Conservation (phyloP, 2,329 filamentous ascomycete species). For the Penicillium sp. region DNA sequence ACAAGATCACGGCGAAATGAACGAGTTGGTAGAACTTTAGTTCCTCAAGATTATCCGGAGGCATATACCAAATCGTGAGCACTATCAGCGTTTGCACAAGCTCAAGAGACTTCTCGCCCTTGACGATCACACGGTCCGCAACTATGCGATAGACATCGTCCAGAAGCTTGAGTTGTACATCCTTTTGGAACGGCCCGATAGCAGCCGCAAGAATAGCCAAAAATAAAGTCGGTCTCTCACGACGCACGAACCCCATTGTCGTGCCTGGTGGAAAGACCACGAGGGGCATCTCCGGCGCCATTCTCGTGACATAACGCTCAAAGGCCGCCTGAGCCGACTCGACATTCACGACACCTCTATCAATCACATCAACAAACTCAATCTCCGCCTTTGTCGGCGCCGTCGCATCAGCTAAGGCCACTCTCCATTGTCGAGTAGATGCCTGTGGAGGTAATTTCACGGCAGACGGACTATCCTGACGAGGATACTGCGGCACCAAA, state of each 20-base stretch:
- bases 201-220: constrained; percentile 60
- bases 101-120: constrained; percentile 80
- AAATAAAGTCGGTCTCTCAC: constrained; percentile 63
- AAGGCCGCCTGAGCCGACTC: constrained; percentile 61
- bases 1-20: constrained; percentile 79
- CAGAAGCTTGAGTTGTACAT: constrained; percentile 64
- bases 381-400: constrained; percentile 23
- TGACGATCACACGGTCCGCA: constrained; percentile 73
- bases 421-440: constrained; percentile 28
- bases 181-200: constrained; percentile 56
- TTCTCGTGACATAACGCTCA: constrained; percentile 57
- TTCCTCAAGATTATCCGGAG: constrained; percentile 80
- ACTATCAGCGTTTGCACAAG: constrained; percentile 78
- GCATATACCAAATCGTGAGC: constrained; percentile 80
- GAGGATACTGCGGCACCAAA: constrained; percentile 30
- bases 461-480: constrained; percentile 26
- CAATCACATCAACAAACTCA: constrained; percentile 53
- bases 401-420: constrained; percentile 23
- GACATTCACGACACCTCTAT: constrained; percentile 55
- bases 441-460: constrained; percentile 24
- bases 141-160: constrained; percentile 72
- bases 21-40: constrained; percentile 88
- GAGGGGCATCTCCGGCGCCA: constrained; percentile 60
- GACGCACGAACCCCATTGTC: constrained; percentile 58
- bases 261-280: constrained; percentile 61